phyloP scores from a whole-genome alignment of 352 stramenopile species.

The Phytophthora fragariaefolia region DNA sequence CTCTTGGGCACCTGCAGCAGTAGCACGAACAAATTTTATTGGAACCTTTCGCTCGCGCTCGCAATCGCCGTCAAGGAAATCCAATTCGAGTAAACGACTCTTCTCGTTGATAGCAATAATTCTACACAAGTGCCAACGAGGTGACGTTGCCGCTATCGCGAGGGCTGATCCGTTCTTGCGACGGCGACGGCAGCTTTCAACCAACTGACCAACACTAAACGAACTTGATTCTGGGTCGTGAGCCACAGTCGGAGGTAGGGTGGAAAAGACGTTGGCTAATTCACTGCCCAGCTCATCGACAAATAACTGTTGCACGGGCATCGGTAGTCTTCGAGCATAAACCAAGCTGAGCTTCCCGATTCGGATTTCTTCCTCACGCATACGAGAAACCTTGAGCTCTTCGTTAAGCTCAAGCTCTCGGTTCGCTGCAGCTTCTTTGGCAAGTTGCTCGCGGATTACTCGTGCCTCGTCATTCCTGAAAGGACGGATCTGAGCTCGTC shows the following conservation, averaged over 20 bases:
- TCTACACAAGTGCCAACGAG: conserved; percentile 47
- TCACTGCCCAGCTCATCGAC: conserved; percentile 45
- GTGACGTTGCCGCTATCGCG: neutral
- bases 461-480: conserved; percentile 63
- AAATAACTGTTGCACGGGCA: conserved; percentile 54
- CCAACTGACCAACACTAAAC: conserved; percentile 44
- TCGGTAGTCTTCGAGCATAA: conserved; percentile 47
- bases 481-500: conserved; percentile 49
- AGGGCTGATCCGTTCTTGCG: conserved; percentile 36
- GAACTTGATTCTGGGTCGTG: neutral
- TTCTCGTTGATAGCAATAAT: conserved; percentile 38
- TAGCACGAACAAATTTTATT: conserved; percentile 45
- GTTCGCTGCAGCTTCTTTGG: conserved; percentile 50
- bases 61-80: conserved; percentile 55
- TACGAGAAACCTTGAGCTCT: conserved; percentile 32
- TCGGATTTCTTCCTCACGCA: conserved; percentile 42
- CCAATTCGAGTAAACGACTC: conserved; percentile 37
- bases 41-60: conserved; percentile 55
- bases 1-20: conserved; percentile 37
- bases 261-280: conserved; percentile 46
- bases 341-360: conserved; percentile 51
- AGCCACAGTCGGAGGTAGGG: neutral
- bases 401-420: conserved; percentile 55
- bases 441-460: conserved; percentile 52
- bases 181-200: conserved; percentile 60